Conservation (phyloP, 768 basidiomycete species). For the Tricholomella constricta region DNA sequence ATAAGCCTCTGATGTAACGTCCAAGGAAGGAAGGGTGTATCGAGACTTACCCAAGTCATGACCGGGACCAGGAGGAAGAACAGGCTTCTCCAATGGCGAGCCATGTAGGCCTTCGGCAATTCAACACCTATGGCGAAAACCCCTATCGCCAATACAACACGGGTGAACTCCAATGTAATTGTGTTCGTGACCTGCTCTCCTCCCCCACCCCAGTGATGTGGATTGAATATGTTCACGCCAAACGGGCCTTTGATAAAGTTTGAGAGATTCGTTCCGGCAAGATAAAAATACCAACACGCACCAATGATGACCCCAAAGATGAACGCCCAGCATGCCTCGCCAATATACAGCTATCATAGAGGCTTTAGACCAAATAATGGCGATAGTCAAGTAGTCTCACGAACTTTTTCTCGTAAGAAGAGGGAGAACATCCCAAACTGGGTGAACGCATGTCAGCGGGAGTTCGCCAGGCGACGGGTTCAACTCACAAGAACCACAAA, state of each 20-base stretch:
- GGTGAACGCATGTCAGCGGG: background rate
- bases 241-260: conserved; percentile 65
- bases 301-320: conserved; percentile 91
- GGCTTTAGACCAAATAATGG: conserved; percentile 7
- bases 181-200: conserved; percentile 55
- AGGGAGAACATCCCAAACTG: conserved; percentile 96
- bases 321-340: conserved; percentile 96
- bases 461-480: background rate
- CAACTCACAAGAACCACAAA: conserved; percentile 76
- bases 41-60: conserved; percentile 75
- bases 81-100: conserved; percentile 89
- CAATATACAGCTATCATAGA: conserved; percentile 74
- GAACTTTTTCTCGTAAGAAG: conserved; percentile 82
- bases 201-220: conserved; percentile 68
- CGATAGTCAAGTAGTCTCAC: conserved; percentile 14
- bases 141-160: conserved; percentile 92
- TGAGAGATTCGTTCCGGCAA: background rate
- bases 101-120: conserved; percentile 93
- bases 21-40: background rate
- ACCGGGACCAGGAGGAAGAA: conserved; percentile 81
- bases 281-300: conserved; percentile 36
- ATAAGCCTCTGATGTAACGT: conserved; percentile 7
- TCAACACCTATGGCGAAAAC: conserved; percentile 99
- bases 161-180: conserved; percentile 89
- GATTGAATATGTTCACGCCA: conserved; percentile 79